Percentiles rank a stretch among this genome's conserved stretches.
Evolutionary conservation across 148 eudicot species (phyloP).

Genomic region (Suaeda aralocaspica): DNA sequence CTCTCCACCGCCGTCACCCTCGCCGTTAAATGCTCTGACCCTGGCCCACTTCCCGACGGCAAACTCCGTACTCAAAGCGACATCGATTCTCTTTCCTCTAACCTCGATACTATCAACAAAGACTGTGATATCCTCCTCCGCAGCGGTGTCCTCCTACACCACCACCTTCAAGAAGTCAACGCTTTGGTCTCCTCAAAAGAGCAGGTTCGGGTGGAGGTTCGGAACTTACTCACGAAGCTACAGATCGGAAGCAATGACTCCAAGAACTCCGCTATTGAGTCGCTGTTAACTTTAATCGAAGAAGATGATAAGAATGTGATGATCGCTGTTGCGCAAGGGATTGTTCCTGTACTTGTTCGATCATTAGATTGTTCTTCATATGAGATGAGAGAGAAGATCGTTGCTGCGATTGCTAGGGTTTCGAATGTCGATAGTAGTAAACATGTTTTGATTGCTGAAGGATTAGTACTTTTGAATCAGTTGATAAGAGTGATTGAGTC

Average conservation of each 20-base stretch:
- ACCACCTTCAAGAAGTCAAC: conserved; percentile 14
- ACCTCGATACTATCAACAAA: conserved; percentile 39
- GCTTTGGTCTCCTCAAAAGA: conserved; percentile 28
- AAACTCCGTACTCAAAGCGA: conserved; percentile 77
- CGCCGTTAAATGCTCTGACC: conserved; percentile 34
- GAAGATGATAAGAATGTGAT: conserved; percentile 70
- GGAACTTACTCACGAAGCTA: conserved; percentile 57
- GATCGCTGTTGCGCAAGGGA: conserved; percentile 73
- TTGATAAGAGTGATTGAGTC: conserved; percentile 68
- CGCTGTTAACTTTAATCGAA: conserved; percentile 37
- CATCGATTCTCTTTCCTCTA: conserved; percentile 52
- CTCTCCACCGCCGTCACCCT: conserved; percentile 46
- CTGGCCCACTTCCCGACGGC: conserved; percentile 39
- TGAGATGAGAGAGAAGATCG: conserved; percentile 66
- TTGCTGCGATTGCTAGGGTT: conserved; percentile 56
- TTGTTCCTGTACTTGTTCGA: conserved; percentile 65
- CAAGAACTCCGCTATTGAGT: conserved; percentile 49
- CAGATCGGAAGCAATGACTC: conserved; percentile 65
- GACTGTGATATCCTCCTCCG: conserved; percentile 50
- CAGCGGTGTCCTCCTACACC: conserved; percentile 33
- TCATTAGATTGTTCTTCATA: conserved; percentile 53
- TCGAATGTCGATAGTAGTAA: conserved; percentile 58
- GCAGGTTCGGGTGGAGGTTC: conserved; percentile 37
- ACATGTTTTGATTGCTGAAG: conserved; percentile 58
- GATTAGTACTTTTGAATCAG: conserved; percentile 52